These are phyloP conservation scores for Royoungia palumana DNA, from an alignment of 768 basidiomycete genomes.

Conservation along the genomic window DNA sequence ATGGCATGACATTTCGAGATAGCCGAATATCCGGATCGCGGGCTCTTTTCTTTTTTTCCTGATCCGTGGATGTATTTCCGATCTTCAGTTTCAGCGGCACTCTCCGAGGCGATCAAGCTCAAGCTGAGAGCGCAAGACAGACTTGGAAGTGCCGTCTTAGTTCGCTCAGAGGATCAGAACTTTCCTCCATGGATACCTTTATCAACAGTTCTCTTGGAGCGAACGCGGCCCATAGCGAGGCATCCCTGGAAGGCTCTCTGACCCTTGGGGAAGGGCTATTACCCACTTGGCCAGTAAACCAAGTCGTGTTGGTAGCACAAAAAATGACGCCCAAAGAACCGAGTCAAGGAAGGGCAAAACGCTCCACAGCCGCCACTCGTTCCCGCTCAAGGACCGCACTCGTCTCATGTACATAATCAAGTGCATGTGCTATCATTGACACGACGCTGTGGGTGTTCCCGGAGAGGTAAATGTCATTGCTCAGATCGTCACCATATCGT, in stretches of 20 bases:
- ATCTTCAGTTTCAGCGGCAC: constrained; percentile 12
- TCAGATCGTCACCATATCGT: constrained; percentile 1
- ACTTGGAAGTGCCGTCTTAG: neutral
- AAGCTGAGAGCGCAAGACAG: constrained; percentile 4
- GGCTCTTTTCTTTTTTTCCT: constrained; percentile 7
- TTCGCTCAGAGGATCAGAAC: constrained; percentile 5
- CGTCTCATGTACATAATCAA: constrained; percentile 12
- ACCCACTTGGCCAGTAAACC: neutral
- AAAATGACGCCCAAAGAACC: neutral
- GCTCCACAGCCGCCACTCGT: constrained; percentile 3
- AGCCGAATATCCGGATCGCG: constrained; percentile 9
- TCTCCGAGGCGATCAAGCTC: constrained; percentile 10
- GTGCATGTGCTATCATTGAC: neutral
- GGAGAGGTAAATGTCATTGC: constrained; percentile 11
- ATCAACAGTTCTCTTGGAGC: constrained; percentile 14
- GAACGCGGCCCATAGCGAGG: constrained; percentile 13
- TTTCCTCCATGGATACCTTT: too few species aligned
- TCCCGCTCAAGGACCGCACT: constrained; percentile 20
- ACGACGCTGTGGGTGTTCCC: neutral
- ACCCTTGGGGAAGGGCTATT: constrained; percentile 8
- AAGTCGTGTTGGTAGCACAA: neutral
- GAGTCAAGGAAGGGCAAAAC: constrained; percentile 5
- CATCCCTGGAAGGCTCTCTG: constrained; percentile 13
- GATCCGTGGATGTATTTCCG: constrained; percentile 22
- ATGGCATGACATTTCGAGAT: constrained; percentile 4